Evolutionary conservation across 139 green algal genomes (phyloP), one percentile per base, ranked within the genome.

Genomic region (Asterochloris sp.): DNA sequence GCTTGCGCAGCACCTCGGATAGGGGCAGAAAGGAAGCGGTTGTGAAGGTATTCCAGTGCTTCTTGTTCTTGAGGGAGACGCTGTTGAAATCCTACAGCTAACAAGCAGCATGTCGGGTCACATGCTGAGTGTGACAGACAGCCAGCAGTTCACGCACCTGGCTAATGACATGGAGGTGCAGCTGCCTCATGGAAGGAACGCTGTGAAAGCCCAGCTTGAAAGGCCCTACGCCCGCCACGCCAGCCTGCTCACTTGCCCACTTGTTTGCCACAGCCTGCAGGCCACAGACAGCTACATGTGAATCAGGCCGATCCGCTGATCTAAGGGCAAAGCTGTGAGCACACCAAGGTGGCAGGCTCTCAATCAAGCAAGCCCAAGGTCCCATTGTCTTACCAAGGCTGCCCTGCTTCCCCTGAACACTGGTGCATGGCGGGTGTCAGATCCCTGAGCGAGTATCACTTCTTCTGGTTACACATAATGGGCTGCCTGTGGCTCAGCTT

Each of bases 81-180:
- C 89, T 92, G 64, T 89, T 73, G 64, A 90, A 92, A 81, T 92
- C 89, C 83, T 91, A 79, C 67, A 74, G 23, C 12, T 29, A 10
- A 26, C 4, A 54, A 54, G 38, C 38, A 54, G 38, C 38, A 54
- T 54, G 38, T 54, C 6, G 66, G 66, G 21, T 71, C 66, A 71
- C 21, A 23, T 71, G 66, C 17, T 71, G 66, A 71, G 19, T 23
- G 4, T 54, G 38, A 6, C 6, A 54, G 38, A 54, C 38, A 54
- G 38, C 38, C 38, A 54, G 38, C 38, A 54, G 38, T 6, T 54
- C 38, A 54, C 61, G 2, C 27, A 88, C 87, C 87, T 90, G 81
- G 68, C 78, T 92, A 66, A 98, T 88, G 23, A 96, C 92, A 82
- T 98, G 95, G 79, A 98, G 73, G 84, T 98, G 95, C 74, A 98